These are phyloP conservation scores for Alternaria burnsii DNA, from an alignment of 2,329 filamentous ascomycete species.

Conservation along the genomic window DNA sequence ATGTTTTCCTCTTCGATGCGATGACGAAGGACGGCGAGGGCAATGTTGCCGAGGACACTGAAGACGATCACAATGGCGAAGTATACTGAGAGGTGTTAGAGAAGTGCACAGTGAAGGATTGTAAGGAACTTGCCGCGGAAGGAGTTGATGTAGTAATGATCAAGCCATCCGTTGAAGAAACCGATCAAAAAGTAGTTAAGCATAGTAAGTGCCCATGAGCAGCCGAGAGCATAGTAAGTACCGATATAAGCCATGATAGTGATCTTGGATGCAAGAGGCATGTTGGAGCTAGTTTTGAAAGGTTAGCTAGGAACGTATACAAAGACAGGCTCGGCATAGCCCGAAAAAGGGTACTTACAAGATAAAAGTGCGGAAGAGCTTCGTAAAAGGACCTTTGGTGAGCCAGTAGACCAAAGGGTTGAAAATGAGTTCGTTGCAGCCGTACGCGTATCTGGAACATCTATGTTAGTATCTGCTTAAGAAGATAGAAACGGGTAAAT, in stretches of 20 bases:
- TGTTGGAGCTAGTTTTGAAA: constrained; percentile 56
- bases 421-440: constrained; percentile 76
- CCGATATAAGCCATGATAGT: constrained; percentile 76
- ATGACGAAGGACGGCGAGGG: constrained; percentile 70
- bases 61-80: constrained; percentile 72
- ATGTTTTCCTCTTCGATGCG: constrained; percentile 65
- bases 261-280: constrained; percentile 71
- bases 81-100: constrained; percentile 55
- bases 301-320: not conserved
- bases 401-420: constrained; percentile 71
- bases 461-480: constrained; percentile 4
- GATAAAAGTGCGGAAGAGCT: constrained; percentile 69
- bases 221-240: constrained; percentile 76
- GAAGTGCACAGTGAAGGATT: not conserved
- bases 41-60: constrained; percentile 67
- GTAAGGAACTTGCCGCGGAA: constrained; percentile 59
- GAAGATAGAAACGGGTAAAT: too few relatives aligned
- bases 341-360: constrained; percentile 23
- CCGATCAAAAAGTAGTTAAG: constrained; percentile 77
- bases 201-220: constrained; percentile 71
- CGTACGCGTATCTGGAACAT: constrained; percentile 63
- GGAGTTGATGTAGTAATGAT: constrained; percentile 81
- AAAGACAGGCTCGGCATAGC: not conserved
- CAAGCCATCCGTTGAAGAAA: constrained; percentile 76
- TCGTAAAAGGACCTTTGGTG: constrained; percentile 69